Conservation (phyloP, 2,329 filamentous ascomycete genomes). For the Bipolaris gigantea region DNA sequence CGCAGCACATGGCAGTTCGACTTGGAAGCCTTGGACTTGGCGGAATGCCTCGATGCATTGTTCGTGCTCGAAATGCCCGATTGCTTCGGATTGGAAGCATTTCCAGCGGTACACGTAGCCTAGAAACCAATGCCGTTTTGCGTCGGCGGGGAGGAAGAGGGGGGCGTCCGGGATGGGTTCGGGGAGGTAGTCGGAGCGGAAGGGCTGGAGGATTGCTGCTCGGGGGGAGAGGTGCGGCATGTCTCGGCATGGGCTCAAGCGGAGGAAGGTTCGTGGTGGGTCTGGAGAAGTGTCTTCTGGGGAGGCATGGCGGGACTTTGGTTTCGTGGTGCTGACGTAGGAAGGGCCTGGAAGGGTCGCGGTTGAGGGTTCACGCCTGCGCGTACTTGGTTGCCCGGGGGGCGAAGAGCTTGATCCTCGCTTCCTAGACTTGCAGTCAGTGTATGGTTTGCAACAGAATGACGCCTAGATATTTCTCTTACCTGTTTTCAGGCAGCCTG, state of each 20-base stretch:
- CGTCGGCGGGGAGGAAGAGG: slow-evolving; percentile 9
- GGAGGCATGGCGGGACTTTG: background rate
- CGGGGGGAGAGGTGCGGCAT: background rate
- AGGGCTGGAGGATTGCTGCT: background rate
- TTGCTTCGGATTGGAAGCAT: slow-evolving; percentile 1
- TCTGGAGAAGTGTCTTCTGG: background rate
- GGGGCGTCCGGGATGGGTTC: slow-evolving; percentile 1
- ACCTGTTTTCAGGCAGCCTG: background rate
- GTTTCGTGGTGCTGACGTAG: background rate
- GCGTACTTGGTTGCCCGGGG: background rate
- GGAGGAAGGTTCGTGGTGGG: background rate
- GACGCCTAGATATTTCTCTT: background rate
- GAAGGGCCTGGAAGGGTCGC: background rate
- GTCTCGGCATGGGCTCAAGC: background rate
- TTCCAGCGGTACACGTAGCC: slow-evolving; percentile 21
- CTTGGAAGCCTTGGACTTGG: slow-evolving; percentile 3
- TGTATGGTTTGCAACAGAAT: no score
- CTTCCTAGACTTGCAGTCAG: background rate
- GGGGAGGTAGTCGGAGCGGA: background rate
- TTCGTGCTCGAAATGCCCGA: slow-evolving; percentile 4
- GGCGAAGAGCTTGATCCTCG: background rate
- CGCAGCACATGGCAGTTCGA: background rate
- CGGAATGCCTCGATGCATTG: slow-evolving; percentile 4
- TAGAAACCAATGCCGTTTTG: slow-evolving; percentile 18
- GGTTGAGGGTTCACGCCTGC: background rate